These are phyloP conservation scores for Chrysanthemum seticuspe DNA, from an alignment of 129 eudicot species.

Conservation along the genomic window DNA sequence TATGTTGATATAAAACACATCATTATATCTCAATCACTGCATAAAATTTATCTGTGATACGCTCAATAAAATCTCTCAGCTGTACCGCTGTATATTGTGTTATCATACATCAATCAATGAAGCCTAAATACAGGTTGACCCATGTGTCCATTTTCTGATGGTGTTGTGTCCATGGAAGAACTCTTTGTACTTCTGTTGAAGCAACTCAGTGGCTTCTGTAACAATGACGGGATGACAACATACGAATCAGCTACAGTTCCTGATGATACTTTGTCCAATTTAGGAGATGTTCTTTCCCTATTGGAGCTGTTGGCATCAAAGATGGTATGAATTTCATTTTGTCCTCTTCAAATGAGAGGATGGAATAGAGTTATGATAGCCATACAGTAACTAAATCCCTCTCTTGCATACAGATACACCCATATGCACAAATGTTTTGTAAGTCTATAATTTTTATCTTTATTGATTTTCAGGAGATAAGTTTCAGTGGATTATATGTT, in stretches of 20 bases:
- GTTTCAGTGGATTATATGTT: too few relatives aligned
- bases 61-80: neutral
- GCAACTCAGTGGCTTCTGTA: slow-evolving; percentile 28
- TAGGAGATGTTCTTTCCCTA: slow-evolving; percentile 59
- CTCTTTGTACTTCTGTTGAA: slow-evolving; percentile 48
- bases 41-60: neutral
- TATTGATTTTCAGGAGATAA: too few relatives aligned
- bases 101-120: neutral
- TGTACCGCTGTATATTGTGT: neutral
- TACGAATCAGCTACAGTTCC: slow-evolving; percentile 13
- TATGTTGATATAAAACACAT: neutral
- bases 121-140: neutral
- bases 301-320: slow-evolving; percentile 70
- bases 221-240: slow-evolving; percentile 8
- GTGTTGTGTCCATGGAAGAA: slow-evolving; percentile 50
- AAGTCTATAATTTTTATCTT: too few relatives aligned
- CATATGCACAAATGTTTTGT: too few relatives aligned
- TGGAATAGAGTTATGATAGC: too few relatives aligned
- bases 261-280: slow-evolving; percentile 33
- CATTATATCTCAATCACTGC: neutral
- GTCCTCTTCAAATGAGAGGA: neutral
- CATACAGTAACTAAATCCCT: too few relatives aligned
- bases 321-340: slow-evolving; percentile 54
- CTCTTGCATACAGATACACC: too few relatives aligned
- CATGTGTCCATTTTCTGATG: slow-evolving; percentile 64